A percentile compares a stretch with the other conserved stretches of the same genome.
These are phyloP conservation scores for Tilletia horrida DNA, from an alignment of 1,284 basidiomycete species.

Conservation along the genomic window DNA sequence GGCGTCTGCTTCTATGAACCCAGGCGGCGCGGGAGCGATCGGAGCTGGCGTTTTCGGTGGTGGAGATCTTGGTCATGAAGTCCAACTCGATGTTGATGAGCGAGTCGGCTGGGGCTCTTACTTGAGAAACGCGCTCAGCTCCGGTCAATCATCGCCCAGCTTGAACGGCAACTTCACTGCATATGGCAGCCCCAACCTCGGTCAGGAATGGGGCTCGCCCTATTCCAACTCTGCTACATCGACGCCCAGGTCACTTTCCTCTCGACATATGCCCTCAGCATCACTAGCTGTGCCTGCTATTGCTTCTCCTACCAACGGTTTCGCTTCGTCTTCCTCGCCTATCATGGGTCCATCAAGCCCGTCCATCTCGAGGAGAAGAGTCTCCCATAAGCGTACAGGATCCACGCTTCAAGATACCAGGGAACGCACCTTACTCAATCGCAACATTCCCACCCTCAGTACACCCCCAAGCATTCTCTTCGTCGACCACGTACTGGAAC, in stretches of 20 bases:
- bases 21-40: background rate
- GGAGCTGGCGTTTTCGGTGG: slow-evolving; percentile 7
- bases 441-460: slow-evolving; percentile 73
- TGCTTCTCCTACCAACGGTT: background rate
- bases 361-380: slow-evolving; percentile 7
- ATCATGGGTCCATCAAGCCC: slow-evolving; percentile 6
- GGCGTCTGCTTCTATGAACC: background rate
- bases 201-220: slow-evolving; percentile 13
- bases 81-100: slow-evolving; percentile 20
- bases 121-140: slow-evolving; percentile 4
- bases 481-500: slow-evolving; percentile 71
- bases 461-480: slow-evolving; percentile 78
- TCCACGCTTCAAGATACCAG: slow-evolving; percentile 65
- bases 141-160: slow-evolving; percentile 3
- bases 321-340: slow-evolving; percentile 1
- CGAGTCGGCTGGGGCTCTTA: slow-evolving; percentile 14
- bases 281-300: background rate
- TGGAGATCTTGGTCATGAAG: slow-evolving; percentile 36
- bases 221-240: background rate
- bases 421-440: slow-evolving; percentile 48
- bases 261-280: background rate
- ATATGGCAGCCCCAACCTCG: background rate
- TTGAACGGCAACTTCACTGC: background rate
- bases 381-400: slow-evolving; percentile 54
- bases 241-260: background rate